These are phyloP conservation scores for Colletotrichum sp. DNA, from an alignment of 2,329 filamentous ascomycete species.

Conservation along the genomic window DNA sequence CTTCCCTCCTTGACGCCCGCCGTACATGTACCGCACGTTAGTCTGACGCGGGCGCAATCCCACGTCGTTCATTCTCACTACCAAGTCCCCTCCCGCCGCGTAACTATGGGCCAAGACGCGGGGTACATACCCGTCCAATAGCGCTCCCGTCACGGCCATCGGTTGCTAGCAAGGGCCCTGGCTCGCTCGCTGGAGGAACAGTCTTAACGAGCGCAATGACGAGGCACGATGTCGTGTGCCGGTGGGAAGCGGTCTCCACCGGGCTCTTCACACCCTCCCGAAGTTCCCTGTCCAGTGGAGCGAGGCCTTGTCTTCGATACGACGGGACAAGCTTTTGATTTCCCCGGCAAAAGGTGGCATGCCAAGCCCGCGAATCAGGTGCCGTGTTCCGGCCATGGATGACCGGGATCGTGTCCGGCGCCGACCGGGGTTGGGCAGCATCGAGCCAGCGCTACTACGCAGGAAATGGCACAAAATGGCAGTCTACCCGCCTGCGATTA, in stretches of 20 bases:
- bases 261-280: neutral
- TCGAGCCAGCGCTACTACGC: neutral
- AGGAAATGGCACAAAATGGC: neutral
- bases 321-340: slow-evolving; percentile 20
- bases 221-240: slow-evolving; percentile 6
- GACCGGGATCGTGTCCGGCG: neutral
- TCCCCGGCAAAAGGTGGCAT: neutral
- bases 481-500: neutral
- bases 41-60: neutral
- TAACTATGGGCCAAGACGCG: slow-evolving; percentile 6
- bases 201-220: neutral
- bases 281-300: neutral
- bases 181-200: neutral
- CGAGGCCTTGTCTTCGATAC: neutral
- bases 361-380: slow-evolving; percentile 18
- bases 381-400: slow-evolving; percentile 5
- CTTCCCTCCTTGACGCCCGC: neutral
- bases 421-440: neutral
- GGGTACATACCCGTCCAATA: slow-evolving; percentile 23
- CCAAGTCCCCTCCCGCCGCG: neutral
- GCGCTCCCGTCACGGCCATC: slow-evolving; percentile 11
- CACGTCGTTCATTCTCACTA: neutral
- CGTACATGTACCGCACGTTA: neutral
- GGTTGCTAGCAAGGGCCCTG: neutral
- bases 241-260: neutral